Conservation (phyloP, 305 asterid genomes). For the Galium porrigens region DNA sequence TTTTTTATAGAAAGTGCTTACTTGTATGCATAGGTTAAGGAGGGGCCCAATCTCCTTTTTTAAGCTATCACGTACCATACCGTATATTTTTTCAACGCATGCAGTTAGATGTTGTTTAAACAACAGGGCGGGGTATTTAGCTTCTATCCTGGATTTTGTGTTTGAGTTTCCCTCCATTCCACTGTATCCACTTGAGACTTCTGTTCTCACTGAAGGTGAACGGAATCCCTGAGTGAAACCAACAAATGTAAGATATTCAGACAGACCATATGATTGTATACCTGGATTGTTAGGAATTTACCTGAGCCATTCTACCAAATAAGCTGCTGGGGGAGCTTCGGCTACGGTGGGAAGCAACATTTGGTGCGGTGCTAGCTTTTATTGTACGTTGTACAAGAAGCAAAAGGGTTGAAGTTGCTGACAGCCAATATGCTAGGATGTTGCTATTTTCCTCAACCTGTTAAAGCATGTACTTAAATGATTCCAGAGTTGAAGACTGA, state of each 20-base stretch:
- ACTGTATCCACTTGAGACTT: conserved; percentile 76
- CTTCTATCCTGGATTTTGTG: conserved; percentile 59
- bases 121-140: conserved; percentile 80
- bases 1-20: conserved; percentile 42
- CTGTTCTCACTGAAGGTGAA: conserved; percentile 49
- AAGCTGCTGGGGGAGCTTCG: conserved; percentile 65
- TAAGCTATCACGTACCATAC: conserved; percentile 73
- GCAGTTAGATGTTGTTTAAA: conserved; percentile 92
- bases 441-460: conserved; percentile 55
- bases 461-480: conserved; percentile 11
- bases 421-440: conserved; percentile 74
- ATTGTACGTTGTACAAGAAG: conserved; percentile 73
- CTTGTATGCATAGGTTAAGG: conserved; percentile 77
- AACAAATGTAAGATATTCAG: conserved; percentile 17
- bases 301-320: conserved; percentile 91
- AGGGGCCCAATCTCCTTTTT: conserved; percentile 78
- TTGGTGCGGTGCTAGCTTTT: conserved; percentile 58
- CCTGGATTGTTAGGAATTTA: conserved; percentile 21
- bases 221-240: conserved; percentile 46
- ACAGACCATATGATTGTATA: conserved; percentile 3
- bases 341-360: conserved; percentile 43
- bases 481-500: conserved; percentile 7
- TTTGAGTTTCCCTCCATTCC: conserved; percentile 81
- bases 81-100: conserved; percentile 81
- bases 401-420: conserved; percentile 76